Evolutionary conservation across 768 basidiomycete species (phyloP).

Genomic region (Clavaria fumosa): DNA sequence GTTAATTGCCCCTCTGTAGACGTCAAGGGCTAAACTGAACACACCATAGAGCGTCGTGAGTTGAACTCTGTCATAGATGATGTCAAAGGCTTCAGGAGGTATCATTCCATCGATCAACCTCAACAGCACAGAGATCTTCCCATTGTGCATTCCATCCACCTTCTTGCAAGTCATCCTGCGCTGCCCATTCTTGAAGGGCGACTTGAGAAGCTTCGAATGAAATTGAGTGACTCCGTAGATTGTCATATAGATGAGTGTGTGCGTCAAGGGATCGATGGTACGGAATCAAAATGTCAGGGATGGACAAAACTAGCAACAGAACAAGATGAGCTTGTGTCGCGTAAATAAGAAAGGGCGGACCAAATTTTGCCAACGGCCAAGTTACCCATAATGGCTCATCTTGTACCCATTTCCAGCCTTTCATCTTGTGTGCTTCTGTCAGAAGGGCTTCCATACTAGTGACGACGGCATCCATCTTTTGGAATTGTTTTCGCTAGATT

Average conservation of each 20-base stretch:
- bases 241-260: constrained; percentile 39
- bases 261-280: constrained; percentile 53
- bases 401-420: constrained; percentile 57
- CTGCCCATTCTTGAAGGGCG: constrained; percentile 49
- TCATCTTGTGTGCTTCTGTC: constrained; percentile 52
- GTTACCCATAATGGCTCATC: constrained; percentile 68
- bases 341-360: constrained; percentile 20
- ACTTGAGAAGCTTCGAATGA: constrained; percentile 57
- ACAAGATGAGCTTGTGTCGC: not conserved
- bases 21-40: too few species aligned
- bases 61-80: too few species aligned
- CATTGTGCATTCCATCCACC: constrained; percentile 54
- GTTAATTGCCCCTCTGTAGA: too few species aligned
- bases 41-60: too few species aligned
- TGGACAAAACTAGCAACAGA: constrained; percentile 29
- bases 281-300: constrained; percentile 39
- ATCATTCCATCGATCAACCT: constrained; percentile 68
- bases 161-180: constrained; percentile 52
- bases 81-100: too few species aligned
- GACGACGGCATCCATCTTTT: constrained; percentile 43
- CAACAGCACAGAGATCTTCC: constrained; percentile 68
- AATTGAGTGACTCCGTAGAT: constrained; percentile 45
- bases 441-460: constrained; percentile 52
- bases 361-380: constrained; percentile 70
- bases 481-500: constrained; percentile 52